Base-by-base conservation (phyloP, 768 basidiomycete genomes). In the Sarcodon aspratus region DNA sequence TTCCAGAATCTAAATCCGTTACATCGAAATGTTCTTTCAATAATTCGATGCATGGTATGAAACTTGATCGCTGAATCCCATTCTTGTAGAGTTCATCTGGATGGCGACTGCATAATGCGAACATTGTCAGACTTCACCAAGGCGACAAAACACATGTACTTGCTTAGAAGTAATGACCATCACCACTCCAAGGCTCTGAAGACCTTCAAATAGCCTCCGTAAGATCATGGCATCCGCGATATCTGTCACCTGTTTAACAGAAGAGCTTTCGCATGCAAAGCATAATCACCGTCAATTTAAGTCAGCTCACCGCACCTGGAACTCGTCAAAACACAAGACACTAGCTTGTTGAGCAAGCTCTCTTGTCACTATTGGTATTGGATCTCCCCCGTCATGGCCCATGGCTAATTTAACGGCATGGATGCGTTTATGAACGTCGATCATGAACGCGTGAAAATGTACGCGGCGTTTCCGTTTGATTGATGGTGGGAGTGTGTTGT, bases 391-490 rank as follows among this genome's bases (percentile, higher is more conserved):
- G 12, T 74, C 62, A 53, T 70, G 67, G 1, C 86, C 85, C 69
- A 82, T 76, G 49, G 76, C 73, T 38, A 76, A 68, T 68, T 92
- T 93, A 36, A 85, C 76, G 1, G 80, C 79, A 55, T 97, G 93
- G 3, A 94, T 63, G 13, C 92, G 82, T 60, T 95, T 96, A 63
- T 97, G 90, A 17, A 97, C 93, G 61, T 99, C 96, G 53, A 97
- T 82, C 96, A 99, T 98, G 72, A 99, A 98, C 1, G 92, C 90
- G 61, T 98, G 94, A 63, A 99, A 99, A 64, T 99, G 96, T 12
- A 97, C 91, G 32, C 96, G 76, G 48, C 88, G 82, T 66, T 89
- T 90, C 51, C 78, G 76, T 42, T 66, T 76, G 48, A 87, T 68
- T 40, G 73, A 68, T 0, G 73, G 57, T 1, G 87, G 85, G 1